phyloP scores from a whole-genome alignment of 148 eudicot genomes.

The Rhododendron mucronatum region DNA sequence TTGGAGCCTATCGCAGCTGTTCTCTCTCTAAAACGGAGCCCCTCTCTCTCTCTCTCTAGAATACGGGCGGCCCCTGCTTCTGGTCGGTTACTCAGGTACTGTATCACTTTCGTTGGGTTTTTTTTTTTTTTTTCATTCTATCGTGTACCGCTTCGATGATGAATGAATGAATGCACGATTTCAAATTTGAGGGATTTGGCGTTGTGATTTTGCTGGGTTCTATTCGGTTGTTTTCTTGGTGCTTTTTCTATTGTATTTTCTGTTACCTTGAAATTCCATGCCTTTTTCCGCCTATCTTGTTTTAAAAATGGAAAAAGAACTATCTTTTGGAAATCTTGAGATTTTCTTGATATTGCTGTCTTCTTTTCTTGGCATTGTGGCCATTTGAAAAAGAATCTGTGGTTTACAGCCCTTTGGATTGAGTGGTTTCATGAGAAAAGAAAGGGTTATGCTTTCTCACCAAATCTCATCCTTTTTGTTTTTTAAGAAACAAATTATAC shows the following conservation, averaged over 20 bases:
- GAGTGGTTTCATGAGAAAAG: neutral
- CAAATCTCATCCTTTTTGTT: neutral
- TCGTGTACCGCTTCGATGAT: neutral
- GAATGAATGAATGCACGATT: neutral
- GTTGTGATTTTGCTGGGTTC: neutral
- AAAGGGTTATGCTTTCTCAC: neutral
- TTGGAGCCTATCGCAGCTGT: neutral
- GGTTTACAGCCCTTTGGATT: neutral
- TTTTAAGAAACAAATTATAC: neutral
- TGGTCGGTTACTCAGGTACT: constrained; percentile 6
- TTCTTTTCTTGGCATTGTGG: neutral
- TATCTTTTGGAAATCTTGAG: neutral
- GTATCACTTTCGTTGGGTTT: neutral
- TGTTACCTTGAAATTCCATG: no score
- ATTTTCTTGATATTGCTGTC: neutral
- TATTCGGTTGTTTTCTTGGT: neutral
- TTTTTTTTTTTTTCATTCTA: neutral
- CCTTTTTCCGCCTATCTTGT: no score
- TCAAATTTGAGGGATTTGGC: neutral
- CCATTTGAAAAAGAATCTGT: neutral
- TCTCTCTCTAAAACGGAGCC: neutral
- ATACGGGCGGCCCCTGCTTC: neutral
- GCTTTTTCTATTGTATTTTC: neutral
- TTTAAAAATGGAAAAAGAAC: neutral
- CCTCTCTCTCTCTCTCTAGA: neutral